Base-by-base conservation (phyloP, 169 alveolate genomes). In the Plasmodium vivax region DNA sequence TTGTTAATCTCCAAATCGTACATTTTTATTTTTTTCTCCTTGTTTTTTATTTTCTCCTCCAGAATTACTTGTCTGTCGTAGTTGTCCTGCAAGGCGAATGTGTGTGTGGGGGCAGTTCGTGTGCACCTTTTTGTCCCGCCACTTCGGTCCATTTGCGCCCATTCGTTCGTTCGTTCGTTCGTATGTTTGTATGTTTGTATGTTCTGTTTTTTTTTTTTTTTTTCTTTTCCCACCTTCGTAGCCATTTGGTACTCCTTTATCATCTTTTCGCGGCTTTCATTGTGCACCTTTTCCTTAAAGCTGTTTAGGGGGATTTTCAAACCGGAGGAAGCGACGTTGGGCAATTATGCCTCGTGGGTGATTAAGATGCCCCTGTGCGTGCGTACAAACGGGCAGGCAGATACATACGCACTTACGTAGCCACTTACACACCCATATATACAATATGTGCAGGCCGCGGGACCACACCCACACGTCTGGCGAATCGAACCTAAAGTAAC, bases 21-120 rank as follows among this genome's bases (percentile, higher is more conserved):
- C 34, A 75, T 38, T 79, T 87, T 87, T 34, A 87, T 87, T 87
- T 87, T 87, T 36, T 87, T 87, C 81, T 87, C 93, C 41, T 74
- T 87, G 34, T 32, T 87, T 87, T 87, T 87, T 75, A 87, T 87
- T 77, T 87, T 87, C 41, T 87, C 93, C 71, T 87, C 87, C 51
- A 87, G 81, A 87, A 87, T 71, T 19, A 77, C 45, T 87, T 87
- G 93, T 79, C 93, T 87, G 47, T 87, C 93, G 45, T 43, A 71
- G 72, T 87, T 87, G 47, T 87, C 93, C 93, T 87, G 34, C 62
- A 45, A n/a, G 27, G 19, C 36, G 19, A 43, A 34, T 51, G 16
- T 34, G 47, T 47, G 56, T 75, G 47, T 1, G 32, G 41, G 43
- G 71, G 16, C 23, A 51, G 27, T 83, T 83, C 43, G 23, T 47